Evolutionary conservation across 306 rosid genomes (phyloP).

Genomic region (Vigna trinervia): DNA sequence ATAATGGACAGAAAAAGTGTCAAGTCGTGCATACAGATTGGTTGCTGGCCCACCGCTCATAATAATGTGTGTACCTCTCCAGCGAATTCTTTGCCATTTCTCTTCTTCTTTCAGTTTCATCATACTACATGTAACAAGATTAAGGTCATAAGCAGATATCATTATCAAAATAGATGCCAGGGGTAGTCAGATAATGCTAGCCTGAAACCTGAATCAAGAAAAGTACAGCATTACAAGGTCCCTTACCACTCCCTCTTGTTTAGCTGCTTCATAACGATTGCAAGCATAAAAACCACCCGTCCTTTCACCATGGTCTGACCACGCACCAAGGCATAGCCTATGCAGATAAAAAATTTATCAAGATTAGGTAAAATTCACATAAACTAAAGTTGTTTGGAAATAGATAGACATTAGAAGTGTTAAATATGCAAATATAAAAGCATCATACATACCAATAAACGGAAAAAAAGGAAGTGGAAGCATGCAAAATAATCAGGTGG

Average conservation of each 20-base stretch:
- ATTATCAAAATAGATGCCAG: conserved; percentile 16
- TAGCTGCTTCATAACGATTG: conserved; percentile 67
- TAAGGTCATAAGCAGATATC: conserved; percentile 36
- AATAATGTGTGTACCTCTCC: conserved; percentile 98
- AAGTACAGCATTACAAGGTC: conserved; percentile 22
- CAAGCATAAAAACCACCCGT: conserved; percentile 79
- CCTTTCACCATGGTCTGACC: conserved; percentile 76
- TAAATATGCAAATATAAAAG: conserved; percentile 7
- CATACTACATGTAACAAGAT: conserved; percentile 53
- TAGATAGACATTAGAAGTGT: conserved; percentile 14
- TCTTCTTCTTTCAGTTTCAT: conserved; percentile 86
- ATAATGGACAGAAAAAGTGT: conserved; percentile 33
- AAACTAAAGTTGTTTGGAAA: conserved; percentile 32
- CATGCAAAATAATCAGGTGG: background rate
- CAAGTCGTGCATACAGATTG: conserved; percentile 71
- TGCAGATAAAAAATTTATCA: conserved; percentile 38
- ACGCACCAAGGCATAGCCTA: conserved; percentile 87
- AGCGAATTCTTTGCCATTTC: conserved; percentile 99
- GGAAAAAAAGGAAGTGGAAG: conserved; percentile 9
- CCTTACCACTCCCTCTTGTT: conserved; percentile 73
- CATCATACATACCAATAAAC: background rate
- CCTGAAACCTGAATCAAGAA: conserved; percentile 32
- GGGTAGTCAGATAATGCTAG: background rate
- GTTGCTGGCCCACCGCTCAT: conserved; percentile 99
- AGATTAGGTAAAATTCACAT: conserved; percentile 20